Percentiles rank a stretch among this genome's conserved stretches.
phyloP scores from a whole-genome alignment of 495 filamentous ascomycete species.

The Parmelia sp. region DNA sequence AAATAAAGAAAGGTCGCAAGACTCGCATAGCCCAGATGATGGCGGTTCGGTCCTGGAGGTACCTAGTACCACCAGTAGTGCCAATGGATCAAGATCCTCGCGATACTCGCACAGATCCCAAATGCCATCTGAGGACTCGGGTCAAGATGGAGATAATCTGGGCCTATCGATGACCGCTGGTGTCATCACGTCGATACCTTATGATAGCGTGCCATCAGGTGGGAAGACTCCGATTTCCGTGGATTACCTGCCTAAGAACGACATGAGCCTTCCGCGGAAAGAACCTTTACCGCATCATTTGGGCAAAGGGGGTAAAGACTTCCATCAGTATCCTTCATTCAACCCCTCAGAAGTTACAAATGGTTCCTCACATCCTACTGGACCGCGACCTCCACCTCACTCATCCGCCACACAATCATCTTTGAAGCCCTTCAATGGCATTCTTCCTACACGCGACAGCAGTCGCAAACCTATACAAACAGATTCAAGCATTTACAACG shows the following conservation, averaged over 20 bases:
- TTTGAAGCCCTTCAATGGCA: constrained; percentile 49
- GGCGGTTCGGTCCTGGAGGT: constrained; percentile 46
- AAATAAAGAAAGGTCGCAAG: constrained; percentile 64
- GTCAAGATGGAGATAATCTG: constrained; percentile 42
- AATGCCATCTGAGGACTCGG: constrained; percentile 61
- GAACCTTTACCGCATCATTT: constrained; percentile 76
- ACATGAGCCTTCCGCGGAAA: constrained; percentile 55
- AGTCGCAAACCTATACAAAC: constrained; percentile 62
- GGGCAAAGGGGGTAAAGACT: constrained; percentile 71
- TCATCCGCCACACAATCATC: constrained; percentile 48
- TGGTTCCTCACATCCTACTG: constrained; percentile 53
- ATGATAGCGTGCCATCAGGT: constrained; percentile 60
- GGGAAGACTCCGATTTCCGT: constrained; percentile 63
- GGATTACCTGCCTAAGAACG: constrained; percentile 67
- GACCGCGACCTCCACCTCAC: constrained; percentile 65
- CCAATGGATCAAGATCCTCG: constrained; percentile 65
- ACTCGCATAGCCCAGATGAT: constrained; percentile 46
- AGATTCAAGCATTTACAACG: constrained; percentile 45
- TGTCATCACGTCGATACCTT: constrained; percentile 83
- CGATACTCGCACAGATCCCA: constrained; percentile 75
- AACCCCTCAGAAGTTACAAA: constrained; percentile 46
- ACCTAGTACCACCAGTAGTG: constrained; percentile 46
- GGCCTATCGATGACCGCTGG: constrained; percentile 72
- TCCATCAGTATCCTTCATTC: constrained; percentile 82
- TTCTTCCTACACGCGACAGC: constrained; percentile 52